phyloP scores from a whole-genome alignment of 441 rosid genomes.

The Gossypium schwendimanii region DNA sequence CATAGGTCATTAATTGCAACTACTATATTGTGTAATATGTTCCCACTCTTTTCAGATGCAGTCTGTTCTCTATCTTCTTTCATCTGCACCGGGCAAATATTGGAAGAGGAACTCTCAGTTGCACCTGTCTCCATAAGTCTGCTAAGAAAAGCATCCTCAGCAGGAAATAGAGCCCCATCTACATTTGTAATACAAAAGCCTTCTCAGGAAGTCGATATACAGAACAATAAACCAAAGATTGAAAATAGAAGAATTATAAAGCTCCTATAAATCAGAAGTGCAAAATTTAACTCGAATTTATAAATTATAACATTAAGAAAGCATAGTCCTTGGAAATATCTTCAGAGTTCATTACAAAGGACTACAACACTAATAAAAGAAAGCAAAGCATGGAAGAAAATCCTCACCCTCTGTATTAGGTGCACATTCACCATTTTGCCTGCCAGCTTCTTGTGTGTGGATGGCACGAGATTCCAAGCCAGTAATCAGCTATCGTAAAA shows the following conservation, averaged over 20 bases:
- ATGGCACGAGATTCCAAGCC: conserved; percentile 60
- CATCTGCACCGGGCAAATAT: conserved; percentile 32
- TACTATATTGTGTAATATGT: conserved; percentile 41
- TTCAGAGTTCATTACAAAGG: not conserved
- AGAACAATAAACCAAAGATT: conserved; percentile 1
- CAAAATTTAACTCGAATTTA: not conserved
- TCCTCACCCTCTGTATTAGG: conserved; percentile 46
- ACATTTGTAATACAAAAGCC: conserved; percentile 19
- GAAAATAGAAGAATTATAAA: not conserved
- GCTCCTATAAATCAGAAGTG: not conserved
- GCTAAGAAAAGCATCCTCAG: conserved; percentile 53
- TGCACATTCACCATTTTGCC: conserved; percentile 24
- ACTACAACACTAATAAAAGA: not conserved
- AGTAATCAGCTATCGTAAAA: conserved; percentile 50
- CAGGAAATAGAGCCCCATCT: conserved; percentile 44
- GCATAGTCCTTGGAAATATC: not conserved
- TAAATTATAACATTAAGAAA: not conserved
- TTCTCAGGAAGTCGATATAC: conserved; percentile 27
- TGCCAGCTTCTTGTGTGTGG: conserved; percentile 39
- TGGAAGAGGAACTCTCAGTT: conserved; percentile 65
- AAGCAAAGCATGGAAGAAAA: conserved; percentile 1
- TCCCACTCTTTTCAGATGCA: conserved; percentile 36
- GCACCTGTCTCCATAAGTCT: conserved; percentile 77
- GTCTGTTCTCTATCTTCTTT: conserved; percentile 35
- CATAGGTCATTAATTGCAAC: conserved; percentile 48